A percentile compares a stretch with the other conserved stretches of the same genome.
Evolutionary conservation across 73 alveolate species (phyloP).

Genomic region (Stentor coeruleus): DNA sequence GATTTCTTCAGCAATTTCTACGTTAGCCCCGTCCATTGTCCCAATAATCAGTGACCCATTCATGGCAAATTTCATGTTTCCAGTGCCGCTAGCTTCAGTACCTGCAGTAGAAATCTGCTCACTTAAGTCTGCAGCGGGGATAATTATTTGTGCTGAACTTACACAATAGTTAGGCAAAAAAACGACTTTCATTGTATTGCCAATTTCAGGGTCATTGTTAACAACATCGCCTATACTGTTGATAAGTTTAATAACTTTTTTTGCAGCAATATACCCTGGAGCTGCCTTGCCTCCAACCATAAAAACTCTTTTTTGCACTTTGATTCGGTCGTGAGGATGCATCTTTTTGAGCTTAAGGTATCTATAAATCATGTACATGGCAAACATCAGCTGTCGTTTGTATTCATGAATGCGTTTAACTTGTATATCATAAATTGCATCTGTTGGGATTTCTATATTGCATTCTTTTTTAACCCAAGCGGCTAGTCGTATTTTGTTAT

Average conservation of each 20-base stretch:
- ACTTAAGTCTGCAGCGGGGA: conserved; percentile 41
- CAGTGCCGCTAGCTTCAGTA: conserved; percentile 65
- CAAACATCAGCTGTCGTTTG: conserved; percentile 28
- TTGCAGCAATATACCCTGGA: not conserved
- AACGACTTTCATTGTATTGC: conserved; percentile 31
- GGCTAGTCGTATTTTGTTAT: conserved; percentile 53
- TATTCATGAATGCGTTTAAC: conserved; percentile 24
- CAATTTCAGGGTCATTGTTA: conserved; percentile 2
- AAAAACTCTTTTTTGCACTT: conserved; percentile 22
- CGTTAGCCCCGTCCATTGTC: conserved; percentile 67
- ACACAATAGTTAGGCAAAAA: conserved; percentile 41
- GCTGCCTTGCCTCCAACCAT: conserved; percentile 23
- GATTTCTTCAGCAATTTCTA: conserved; percentile 48
- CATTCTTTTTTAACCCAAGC: conserved; percentile 64
- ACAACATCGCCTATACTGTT: not conserved
- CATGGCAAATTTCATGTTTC: conserved; percentile 57
- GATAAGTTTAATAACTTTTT: not conserved
- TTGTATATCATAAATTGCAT: conserved; percentile 44
- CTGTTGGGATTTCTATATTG: conserved; percentile 42
- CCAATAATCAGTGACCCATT: conserved; percentile 59
- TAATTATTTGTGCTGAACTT: conserved; percentile 16
- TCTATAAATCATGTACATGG: conserved; percentile 34
- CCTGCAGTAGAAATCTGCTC: conserved; percentile 70
- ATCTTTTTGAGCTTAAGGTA: conserved; percentile 21
- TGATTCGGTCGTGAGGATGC: conserved; percentile 29